Base-by-base conservation (phyloP, 2,329 filamentous ascomycete species). In the Hypoxylon sp. region DNA sequence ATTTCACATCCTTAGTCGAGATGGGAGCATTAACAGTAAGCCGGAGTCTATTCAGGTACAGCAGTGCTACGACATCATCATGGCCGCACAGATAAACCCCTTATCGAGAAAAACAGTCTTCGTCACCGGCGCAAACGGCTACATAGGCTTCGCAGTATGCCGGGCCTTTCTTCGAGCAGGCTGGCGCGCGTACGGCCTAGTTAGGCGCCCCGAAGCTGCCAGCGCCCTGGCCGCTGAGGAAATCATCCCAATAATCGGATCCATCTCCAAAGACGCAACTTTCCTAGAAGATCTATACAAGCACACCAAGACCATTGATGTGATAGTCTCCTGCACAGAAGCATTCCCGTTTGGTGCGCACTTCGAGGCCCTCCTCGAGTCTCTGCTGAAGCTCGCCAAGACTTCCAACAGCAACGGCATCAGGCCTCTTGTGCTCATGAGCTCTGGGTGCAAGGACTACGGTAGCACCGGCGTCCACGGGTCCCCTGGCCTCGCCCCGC, bases 401-500 rank as follows among this genome's bases (percentile, higher is more conserved):
- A 71, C 72, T 3, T 81, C 79, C 23, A 79, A 77, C 25, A 59
- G 67, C 1, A 63, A 75, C 4, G 80, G 79, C 5, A 73, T 79
- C 1, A 75, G 75, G 17, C 80, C 83, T 0, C 72, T 85, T 0
- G 79, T 85, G 3, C 77, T 86, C 2, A 81, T 81, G 72, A 82
- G 79, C 9, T 83, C 81, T 2, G 84, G 84, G 0, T 85, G 83
- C 73, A 86, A 86, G 63, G 84, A 86, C 72, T 86, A 85, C 65
- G 83, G 84, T 43, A 70, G 50, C 50, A 80, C 68, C 1, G 60
- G 55, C 4, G 60, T 77, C 0, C 78, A 83, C 52, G 79, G 79
- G 1, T 74, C 78, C 0, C 67, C 77, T 0, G 74, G 64, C 0
- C 76, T 85, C 2, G 67, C 70, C 6, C 80, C 82, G 7, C 83